phyloP scores from a whole-genome alignment of 371 early-diverging fungal species.

The Dichotomocladium elegans region DNA sequence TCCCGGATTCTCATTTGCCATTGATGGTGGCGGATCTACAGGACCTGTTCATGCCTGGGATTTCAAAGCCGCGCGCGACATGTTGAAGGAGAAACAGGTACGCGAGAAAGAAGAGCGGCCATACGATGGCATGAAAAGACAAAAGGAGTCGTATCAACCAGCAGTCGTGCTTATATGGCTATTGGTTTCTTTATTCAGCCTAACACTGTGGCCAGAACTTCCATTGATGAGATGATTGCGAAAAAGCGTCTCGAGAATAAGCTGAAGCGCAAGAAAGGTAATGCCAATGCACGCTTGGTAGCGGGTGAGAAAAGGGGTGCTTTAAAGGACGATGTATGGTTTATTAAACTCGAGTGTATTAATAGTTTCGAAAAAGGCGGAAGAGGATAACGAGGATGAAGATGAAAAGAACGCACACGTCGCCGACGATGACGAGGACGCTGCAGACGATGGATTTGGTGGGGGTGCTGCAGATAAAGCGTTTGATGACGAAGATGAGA shows the following conservation, averaged over 20 bases:
- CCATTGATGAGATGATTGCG: conserved; percentile 73
- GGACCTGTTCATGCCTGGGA: conserved; percentile 72
- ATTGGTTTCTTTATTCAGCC: neutral
- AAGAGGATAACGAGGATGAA: conserved; percentile 30
- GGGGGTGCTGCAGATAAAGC: conserved; percentile 47
- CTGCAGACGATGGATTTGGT: conserved; percentile 56
- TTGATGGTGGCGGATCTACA: conserved; percentile 62
- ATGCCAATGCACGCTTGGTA: too few species aligned
- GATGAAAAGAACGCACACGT: conserved; percentile 27
- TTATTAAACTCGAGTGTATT: conserved; percentile 13
- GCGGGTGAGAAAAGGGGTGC: conserved; percentile 10
- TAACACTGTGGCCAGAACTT: conserved; percentile 24
- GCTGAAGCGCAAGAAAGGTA: conserved; percentile 34
- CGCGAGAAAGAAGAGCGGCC: neutral
- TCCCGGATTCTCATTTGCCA: conserved; percentile 71
- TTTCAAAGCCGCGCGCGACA: conserved; percentile 76
- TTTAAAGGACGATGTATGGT: neutral
- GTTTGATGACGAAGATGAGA: conserved; percentile 15
- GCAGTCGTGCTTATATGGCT: neutral
- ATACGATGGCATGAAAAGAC: neutral
- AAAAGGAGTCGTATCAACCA: neutral
- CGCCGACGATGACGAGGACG: conserved; percentile 44
- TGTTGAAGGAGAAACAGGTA: conserved; percentile 61
- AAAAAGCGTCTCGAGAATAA: conserved; percentile 47
- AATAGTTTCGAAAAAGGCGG: conserved; percentile 3